Base-by-base conservation (phyloP, 1,139 yeast species). In the Taiozyma sp. region DNA sequence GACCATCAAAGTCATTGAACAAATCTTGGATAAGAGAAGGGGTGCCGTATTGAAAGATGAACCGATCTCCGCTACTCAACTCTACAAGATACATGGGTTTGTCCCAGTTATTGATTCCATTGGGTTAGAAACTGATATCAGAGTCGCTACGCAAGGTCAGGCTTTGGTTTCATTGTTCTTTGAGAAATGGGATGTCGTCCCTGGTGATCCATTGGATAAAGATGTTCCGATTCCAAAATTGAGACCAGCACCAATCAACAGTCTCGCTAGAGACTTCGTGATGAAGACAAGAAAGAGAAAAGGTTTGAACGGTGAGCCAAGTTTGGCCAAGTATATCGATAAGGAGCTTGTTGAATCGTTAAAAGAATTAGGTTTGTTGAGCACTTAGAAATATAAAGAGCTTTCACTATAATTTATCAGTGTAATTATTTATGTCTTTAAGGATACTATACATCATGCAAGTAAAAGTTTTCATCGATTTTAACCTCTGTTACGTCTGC, bases 21-120 rank as follows among this genome's bases (percentile, higher is more conserved):
- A 76, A 45, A 66, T 86, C 8, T 62, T 93, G 21, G 68, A 70
- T 9, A 74, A 72, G 50, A 77, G 99, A 63, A 77, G 99, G 60
- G 85, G 85, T 29, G 88, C 85, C 3, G 73, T 87, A 0, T 59
- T 73, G 14, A 60, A 64, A 1, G 81, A 78, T 49, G 63, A 61
- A 2, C 83, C 89, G 6, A 79, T 93, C 40, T 82, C 84, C 2
- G 97, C 91, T 0, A 85, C 98, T 0, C 88, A 81, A 7, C 69
- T 91, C 35, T 80, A 75, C 61, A 74, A 73, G 51, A 71, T 89
- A 3, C 70, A 71, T 49, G 97, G 95, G 0, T 69, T 68, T 47
- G 68, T 95, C 4, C 99, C 99, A 0, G 95, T 88, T 0, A 87
- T 93, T 48, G 99, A 95, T 58, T 85, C 97, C 0, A 73, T 85